Conservation (phyloP, 1,284 basidiomycete genomes). For the Apiotrichum akiyoshidainum region DNA sequence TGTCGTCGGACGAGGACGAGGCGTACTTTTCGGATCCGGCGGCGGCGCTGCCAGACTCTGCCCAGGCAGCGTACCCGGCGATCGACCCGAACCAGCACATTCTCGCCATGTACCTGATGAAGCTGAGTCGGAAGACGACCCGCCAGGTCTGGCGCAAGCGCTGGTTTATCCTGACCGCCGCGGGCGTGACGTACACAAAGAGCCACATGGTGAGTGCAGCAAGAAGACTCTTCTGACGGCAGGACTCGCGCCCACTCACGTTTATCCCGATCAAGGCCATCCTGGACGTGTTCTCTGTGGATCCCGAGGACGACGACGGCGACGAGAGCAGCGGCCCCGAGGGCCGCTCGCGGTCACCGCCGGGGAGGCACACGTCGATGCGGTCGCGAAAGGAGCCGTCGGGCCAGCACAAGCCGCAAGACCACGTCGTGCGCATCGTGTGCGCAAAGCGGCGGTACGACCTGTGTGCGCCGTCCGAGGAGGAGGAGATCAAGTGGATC, state of each 20-base stretch:
- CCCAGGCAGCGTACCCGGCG: background rate
- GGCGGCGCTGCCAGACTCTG: conserved; percentile 19
- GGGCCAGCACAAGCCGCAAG: conserved; percentile 18
- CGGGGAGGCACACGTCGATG: conserved; percentile 6
- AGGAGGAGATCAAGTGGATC: conserved; percentile 98
- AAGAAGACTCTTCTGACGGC: conserved; percentile 8
- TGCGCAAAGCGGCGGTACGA: conserved; percentile 87
- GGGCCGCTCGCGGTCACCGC: background rate
- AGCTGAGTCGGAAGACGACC: conserved; percentile 74
- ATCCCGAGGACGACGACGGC: conserved; percentile 23
- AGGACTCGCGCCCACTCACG: conserved; percentile 84
- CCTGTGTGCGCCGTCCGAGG: conserved; percentile 91
- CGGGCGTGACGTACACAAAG: conserved; percentile 74
- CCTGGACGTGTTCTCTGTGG: conserved; percentile 79
- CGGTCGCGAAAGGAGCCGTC: background rate
- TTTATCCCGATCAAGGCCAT: conserved; percentile 80
- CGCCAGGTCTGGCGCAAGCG: conserved; percentile 93
- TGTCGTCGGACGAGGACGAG: conserved; percentile 34
- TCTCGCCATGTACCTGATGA: conserved; percentile 90
- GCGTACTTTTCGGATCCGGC: conserved; percentile 34
- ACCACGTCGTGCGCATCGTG: conserved; percentile 88
- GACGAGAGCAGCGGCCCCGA: conserved; percentile 10
- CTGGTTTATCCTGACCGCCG: conserved; percentile 80
- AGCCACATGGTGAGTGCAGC: conserved; percentile 73
- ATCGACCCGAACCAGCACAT: conserved; percentile 66